Evolutionary conservation across 2,329 filamentous ascomycete species (phyloP).

Genomic region (Fusarium coicis): DNA sequence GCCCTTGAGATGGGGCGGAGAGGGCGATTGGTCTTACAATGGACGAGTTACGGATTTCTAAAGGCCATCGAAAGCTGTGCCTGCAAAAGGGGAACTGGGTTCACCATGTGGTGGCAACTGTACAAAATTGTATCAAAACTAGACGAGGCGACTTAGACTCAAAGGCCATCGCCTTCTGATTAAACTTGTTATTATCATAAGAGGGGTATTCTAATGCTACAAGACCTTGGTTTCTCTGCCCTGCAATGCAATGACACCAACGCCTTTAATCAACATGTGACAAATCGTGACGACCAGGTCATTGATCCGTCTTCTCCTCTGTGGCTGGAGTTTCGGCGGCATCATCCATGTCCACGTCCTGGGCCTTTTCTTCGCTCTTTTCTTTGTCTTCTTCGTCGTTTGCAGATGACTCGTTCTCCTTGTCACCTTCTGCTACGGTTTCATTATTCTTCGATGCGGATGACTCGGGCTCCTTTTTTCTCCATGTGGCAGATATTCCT

Average conservation of each 20-base stretch:
- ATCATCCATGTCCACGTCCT: constrained; percentile 50
- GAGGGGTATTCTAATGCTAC: constrained; percentile 45
- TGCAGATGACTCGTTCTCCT: constrained; percentile 56
- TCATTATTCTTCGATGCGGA: constrained; percentile 44
- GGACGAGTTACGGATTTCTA: constrained; percentile 93
- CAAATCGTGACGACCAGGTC: constrained; percentile 22
- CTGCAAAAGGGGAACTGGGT: not conserved
- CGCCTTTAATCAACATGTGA: constrained; percentile 33
- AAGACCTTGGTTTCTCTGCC: constrained; percentile 31
- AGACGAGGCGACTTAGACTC: constrained; percentile 19
- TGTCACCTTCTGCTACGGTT: constrained; percentile 54
- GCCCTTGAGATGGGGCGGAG: constrained; percentile 84
- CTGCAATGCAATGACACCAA: constrained; percentile 40
- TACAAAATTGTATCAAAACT: constrained; percentile 34
- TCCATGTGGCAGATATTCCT: constrained; percentile 51
- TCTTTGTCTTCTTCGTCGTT: constrained; percentile 15
- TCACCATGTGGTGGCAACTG: not conserved
- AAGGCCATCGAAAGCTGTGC: not conserved
- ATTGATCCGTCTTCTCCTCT: constrained; percentile 30
- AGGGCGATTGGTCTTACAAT: constrained; percentile 90
- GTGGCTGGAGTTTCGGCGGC: constrained; percentile 17
- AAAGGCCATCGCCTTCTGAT: constrained; percentile 25
- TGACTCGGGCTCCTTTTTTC: constrained; percentile 45
- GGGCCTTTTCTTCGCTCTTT: constrained; percentile 20
- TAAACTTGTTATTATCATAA: constrained; percentile 36